These are phyloP conservation scores for Anastatica hierochuntica DNA, from an alignment of 345 rosid genomes.

Conservation along the genomic window DNA sequence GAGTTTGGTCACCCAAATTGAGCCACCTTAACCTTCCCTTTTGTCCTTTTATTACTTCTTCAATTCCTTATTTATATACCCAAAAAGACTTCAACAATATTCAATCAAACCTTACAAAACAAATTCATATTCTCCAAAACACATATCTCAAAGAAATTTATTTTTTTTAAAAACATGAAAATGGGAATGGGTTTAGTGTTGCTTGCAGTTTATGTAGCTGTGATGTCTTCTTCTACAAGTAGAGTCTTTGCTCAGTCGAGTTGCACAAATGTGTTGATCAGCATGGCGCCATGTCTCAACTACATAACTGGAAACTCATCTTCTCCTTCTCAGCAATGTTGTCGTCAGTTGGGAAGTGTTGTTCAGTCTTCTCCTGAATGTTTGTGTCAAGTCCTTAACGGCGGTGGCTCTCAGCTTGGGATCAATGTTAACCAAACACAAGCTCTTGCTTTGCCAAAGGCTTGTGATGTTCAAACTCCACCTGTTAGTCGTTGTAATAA, in stretches of 20 bases:
- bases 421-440: conserved; percentile 57
- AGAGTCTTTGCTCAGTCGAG: conserved; percentile 47
- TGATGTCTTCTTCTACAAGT: conserved; percentile 34
- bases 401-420: conserved; percentile 64
- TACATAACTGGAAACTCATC: conserved; percentile 68
- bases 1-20: conserved; percentile 22
- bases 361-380: conserved; percentile 70
- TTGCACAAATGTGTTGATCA: conserved; percentile 55
- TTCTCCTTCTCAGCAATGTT: conserved; percentile 62
- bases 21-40: too few species aligned
- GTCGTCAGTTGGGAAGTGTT: conserved; percentile 54
- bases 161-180: conserved; percentile 19
- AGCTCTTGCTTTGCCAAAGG: conserved; percentile 58
- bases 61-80: conserved; percentile 16
- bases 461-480: conserved; percentile 83
- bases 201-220: conserved; percentile 28
- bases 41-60: too few species aligned
- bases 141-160: background rate
- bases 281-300: conserved; percentile 77
- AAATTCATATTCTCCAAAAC: too few species aligned
- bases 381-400: conserved; percentile 67
- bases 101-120: conserved; percentile 11
- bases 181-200: conserved; percentile 25
- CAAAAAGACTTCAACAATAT: conserved; percentile 7
- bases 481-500: conserved; percentile 51